phyloP scores from a whole-genome alignment of 805 yeast genomes.

The Starmerella stellata region DNA sequence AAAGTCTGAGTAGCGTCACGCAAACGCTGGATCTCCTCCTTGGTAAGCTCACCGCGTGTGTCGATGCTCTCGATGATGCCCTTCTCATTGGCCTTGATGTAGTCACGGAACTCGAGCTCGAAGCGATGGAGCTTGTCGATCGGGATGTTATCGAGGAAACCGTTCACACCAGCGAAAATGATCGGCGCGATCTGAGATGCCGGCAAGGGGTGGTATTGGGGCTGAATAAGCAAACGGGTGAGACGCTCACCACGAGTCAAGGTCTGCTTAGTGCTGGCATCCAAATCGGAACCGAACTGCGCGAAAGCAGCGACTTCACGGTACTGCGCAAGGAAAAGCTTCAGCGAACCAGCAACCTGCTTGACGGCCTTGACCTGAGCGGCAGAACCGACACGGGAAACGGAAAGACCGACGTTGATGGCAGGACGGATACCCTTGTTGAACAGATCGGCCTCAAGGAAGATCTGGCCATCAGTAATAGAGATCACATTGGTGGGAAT shows the following conservation, averaged over 20 bases:
- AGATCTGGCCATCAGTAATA: slow-evolving; percentile 93
- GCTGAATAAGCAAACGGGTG: slow-evolving; percentile 95
- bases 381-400: slow-evolving; percentile 99
- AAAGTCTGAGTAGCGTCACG: slow-evolving; percentile 84
- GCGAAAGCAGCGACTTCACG: slow-evolving; percentile 99
- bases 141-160: slow-evolving; percentile 81
- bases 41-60: slow-evolving; percentile 75
- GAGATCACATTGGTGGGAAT: slow-evolving; percentile 96
- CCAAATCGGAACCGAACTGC: slow-evolving; percentile 99
- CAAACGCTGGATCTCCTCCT: slow-evolving; percentile 71
- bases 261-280: slow-evolving; percentile 98
- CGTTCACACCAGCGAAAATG: slow-evolving; percentile 99
- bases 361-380: slow-evolving; percentile 99
- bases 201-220: slow-evolving; percentile 89
- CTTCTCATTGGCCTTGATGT: slow-evolving; percentile 78
- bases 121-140: slow-evolving; percentile 74
- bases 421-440: slow-evolving; percentile 99
- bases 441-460: slow-evolving; percentile 98
- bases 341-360: slow-evolving; percentile 99
- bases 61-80: slow-evolving; percentile 70
- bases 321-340: slow-evolving; percentile 99
- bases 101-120: slow-evolving; percentile 80
- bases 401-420: slow-evolving; percentile 98
- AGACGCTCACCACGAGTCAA: slow-evolving; percentile 99
- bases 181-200: slow-evolving; percentile 99